Conservation (phyloP, 75 land plant species). For the Picea sitchensis region DNA sequence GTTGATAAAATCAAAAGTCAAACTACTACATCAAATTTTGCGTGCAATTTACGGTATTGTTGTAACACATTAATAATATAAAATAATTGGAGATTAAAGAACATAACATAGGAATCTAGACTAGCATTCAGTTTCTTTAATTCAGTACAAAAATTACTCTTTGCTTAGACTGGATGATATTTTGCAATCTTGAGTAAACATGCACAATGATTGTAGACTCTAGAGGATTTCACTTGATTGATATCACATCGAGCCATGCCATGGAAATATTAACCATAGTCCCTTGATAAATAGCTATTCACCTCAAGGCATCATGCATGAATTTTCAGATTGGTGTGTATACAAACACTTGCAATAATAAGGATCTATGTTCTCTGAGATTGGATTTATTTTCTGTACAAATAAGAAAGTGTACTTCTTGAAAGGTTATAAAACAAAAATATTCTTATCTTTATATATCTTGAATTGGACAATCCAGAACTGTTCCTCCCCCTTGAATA, state of each 20-base stretch:
- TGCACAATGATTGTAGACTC: not conserved
- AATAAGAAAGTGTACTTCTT: not conserved
- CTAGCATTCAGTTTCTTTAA: not conserved
- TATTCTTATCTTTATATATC: too few species aligned
- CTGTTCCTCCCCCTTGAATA: too few species aligned
- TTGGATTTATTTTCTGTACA: not conserved
- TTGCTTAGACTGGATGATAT: not conserved
- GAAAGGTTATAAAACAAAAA: too few species aligned
- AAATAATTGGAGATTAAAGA: not conserved
- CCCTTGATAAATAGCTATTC: not conserved
- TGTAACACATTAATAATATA: not conserved
- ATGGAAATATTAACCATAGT: not conserved
- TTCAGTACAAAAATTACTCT: not conserved
- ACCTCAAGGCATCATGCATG: not conserved
- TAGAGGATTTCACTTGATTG: not conserved
- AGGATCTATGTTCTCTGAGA: not conserved
- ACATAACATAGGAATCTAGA: not conserved
- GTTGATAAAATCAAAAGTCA: not conserved
- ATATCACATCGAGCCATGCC: not conserved
- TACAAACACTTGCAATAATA: not conserved
- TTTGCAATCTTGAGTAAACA: not conserved
- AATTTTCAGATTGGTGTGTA: not conserved
- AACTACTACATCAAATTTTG: not conserved
- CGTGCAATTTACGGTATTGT: not conserved
- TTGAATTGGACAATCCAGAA: too few species aligned